phyloP scores from a whole-genome alignment of 1,284 basidiomycete species.

The Vanrija pseudolonga region DNA sequence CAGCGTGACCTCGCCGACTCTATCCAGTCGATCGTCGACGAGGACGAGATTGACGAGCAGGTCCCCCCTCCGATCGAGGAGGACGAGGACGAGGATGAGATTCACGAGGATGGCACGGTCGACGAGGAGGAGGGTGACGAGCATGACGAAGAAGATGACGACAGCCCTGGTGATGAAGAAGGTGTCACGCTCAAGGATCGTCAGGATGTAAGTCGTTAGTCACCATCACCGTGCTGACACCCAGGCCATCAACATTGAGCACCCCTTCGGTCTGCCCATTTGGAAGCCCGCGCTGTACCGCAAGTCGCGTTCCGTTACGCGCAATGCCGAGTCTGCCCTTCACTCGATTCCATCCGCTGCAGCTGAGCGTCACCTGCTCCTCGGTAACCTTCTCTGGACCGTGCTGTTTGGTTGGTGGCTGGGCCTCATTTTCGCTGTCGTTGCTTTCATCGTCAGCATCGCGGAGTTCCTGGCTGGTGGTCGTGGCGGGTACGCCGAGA shows the following conservation, averaged over 20 bases:
- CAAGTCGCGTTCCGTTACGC: slow-evolving; percentile 93
- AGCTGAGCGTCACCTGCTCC: slow-evolving; percentile 81
- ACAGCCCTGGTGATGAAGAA: slow-evolving; percentile 60
- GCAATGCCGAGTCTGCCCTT: slow-evolving; percentile 89
- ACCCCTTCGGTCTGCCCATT: slow-evolving; percentile 98
- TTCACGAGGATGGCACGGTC: slow-evolving; percentile 9
- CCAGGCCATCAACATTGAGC: slow-evolving; percentile 87
- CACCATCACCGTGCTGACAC: slow-evolving; percentile 4
- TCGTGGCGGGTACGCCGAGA: slow-evolving; percentile 76
- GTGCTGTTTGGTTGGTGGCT: slow-evolving; percentile 90
- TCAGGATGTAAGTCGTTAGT: slow-evolving; percentile 66
- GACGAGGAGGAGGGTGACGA: slow-evolving; percentile 35
- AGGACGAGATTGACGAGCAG: slow-evolving; percentile 31
- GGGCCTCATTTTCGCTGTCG: slow-evolving; percentile 63
- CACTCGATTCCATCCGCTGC: slow-evolving; percentile 89
- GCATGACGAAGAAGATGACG: slow-evolving; percentile 35
- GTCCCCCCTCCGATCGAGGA: slow-evolving; percentile 28
- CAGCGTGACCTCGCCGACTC: slow-evolving; percentile 22
- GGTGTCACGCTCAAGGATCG: slow-evolving; percentile 89
- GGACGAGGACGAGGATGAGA: slow-evolving; percentile 14
- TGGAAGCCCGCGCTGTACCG: slow-evolving; percentile 99
- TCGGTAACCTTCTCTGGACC: slow-evolving; percentile 91
- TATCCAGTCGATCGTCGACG: slow-evolving; percentile 8
- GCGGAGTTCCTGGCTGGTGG: slow-evolving; percentile 59
- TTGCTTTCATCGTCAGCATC: slow-evolving; percentile 66